Conservation (phyloP, 345 rosid genomes). For the Salix exigua region DNA sequence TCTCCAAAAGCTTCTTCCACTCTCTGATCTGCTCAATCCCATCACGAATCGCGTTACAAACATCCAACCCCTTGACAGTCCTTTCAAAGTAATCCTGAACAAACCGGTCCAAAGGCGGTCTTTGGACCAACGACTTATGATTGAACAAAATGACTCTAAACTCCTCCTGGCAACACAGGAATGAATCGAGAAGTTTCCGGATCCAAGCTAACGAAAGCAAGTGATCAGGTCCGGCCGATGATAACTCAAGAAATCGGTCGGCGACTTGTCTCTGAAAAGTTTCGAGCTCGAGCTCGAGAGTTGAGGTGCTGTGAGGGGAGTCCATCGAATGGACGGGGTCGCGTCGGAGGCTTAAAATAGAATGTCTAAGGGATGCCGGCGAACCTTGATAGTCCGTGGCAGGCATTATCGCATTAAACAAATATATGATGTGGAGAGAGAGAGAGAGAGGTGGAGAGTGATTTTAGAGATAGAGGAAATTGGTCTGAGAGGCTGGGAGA, state of each 20-base stretch:
- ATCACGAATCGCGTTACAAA: slow-evolving; percentile 48
- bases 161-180: slow-evolving; percentile 63
- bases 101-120: slow-evolving; percentile 43
- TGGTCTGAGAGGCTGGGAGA: background rate
- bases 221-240: slow-evolving; percentile 31
- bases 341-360: slow-evolving; percentile 38
- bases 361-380: slow-evolving; percentile 32
- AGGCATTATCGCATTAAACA: slow-evolving; percentile 18
- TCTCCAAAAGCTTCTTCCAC: slow-evolving; percentile 42
- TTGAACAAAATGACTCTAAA: slow-evolving; percentile 49
- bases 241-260: slow-evolving; percentile 48
- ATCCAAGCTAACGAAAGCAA: slow-evolving; percentile 65
- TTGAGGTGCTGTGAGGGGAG: slow-evolving; percentile 22
- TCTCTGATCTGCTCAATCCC: slow-evolving; percentile 46
- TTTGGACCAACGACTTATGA: slow-evolving; percentile 27
- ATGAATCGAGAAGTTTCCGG: slow-evolving; percentile 48
- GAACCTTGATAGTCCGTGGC: slow-evolving; percentile 30
- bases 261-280: slow-evolving; percentile 61
- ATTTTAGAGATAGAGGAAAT: background rate
- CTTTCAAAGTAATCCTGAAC: slow-evolving; percentile 36
- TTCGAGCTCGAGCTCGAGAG: slow-evolving; percentile 49
- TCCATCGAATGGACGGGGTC: slow-evolving; percentile 48
- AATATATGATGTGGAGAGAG: background rate
- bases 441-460: background rate
- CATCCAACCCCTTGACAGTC: slow-evolving; percentile 45